Conservation (phyloP, 345 rosid species). For the Pelargonium nanum region DNA sequence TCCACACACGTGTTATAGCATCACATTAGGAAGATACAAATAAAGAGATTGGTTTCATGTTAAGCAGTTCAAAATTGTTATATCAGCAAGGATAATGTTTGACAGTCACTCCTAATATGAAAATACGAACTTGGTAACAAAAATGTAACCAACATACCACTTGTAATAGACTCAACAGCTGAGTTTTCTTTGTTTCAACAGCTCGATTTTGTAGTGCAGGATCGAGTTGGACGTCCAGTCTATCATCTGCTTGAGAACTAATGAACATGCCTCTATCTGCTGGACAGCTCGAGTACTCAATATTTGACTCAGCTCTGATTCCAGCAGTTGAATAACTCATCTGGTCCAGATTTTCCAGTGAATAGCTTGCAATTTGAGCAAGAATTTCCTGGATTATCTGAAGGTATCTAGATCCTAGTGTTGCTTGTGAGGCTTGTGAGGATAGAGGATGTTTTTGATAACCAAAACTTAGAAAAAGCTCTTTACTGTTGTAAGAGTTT, state of each 20-base stretch:
- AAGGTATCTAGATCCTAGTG: constrained; percentile 61
- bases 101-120: too few species aligned
- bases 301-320: constrained; percentile 15
- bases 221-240: constrained; percentile 18
- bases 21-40: too few species aligned
- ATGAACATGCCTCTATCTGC: constrained; percentile 11
- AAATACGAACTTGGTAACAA: not conserved
- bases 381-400: constrained; percentile 73
- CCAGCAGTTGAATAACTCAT: constrained; percentile 21
- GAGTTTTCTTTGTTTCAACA: constrained; percentile 46
- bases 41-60: too few species aligned
- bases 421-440: constrained; percentile 31
- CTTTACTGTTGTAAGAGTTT: constrained; percentile 41
- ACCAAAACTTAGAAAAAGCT: constrained; percentile 38
- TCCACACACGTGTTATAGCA: not conserved
- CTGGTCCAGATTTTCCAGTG: constrained; percentile 45
- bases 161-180: constrained; percentile 58
- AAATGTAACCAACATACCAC: constrained; percentile 38
- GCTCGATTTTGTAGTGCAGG: constrained; percentile 20
- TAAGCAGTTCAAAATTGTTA: constrained; percentile 1
- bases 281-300: constrained; percentile 14
- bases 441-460: constrained; percentile 26
- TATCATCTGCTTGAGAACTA: constrained; percentile 17
- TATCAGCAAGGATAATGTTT: not conserved
- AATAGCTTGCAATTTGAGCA: constrained; percentile 64